phyloP scores from a whole-genome alignment of 2,329 filamentous ascomycete genomes.

The Aspergillus caelatus region DNA sequence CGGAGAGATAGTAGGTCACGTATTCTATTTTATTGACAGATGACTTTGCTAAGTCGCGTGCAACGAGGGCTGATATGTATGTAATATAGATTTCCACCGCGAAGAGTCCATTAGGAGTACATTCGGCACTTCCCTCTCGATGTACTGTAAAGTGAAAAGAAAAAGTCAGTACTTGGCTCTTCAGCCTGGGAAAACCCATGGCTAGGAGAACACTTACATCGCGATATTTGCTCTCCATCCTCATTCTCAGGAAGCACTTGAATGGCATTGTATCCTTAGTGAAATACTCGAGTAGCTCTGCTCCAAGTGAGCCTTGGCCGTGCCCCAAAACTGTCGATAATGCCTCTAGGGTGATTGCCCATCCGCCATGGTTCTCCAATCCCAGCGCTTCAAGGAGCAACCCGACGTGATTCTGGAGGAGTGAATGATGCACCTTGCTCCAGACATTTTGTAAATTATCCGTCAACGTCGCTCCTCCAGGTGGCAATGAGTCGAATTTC shows the following conservation, averaged over 20 bases:
- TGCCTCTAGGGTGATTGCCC: conserved; percentile 16
- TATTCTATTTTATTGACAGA: too few species aligned
- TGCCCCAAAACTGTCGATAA: conserved; percentile 7
- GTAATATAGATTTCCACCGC: too few species aligned
- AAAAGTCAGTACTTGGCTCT: too few species aligned
- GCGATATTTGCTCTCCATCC: conserved; percentile 21
- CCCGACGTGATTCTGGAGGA: conserved; percentile 24
- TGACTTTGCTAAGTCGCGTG: too few species aligned
- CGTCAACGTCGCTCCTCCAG: conserved; percentile 11
- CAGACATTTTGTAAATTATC: conserved; percentile 17
- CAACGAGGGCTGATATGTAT: too few species aligned
- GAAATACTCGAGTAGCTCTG: conserved; percentile 17
- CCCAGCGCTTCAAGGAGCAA: conserved; percentile 12
- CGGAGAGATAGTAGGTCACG: too few species aligned
- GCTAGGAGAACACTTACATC: conserved; percentile 16
- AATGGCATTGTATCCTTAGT: conserved; percentile 22
- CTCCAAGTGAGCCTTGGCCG: neutral
- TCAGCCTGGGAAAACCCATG: too few species aligned
- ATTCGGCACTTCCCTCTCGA: conserved; percentile 29
- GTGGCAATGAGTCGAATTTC: conserved; percentile 10
- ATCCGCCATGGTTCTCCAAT: conserved; percentile 19
- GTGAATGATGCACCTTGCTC: conserved; percentile 22
- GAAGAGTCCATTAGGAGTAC: conserved; percentile 35
- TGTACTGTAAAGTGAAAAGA: neutral
- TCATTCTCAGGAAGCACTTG: conserved; percentile 26